Evolutionary conservation across 805 yeast species (phyloP), one percentile per base, ranked within the genome.

Genomic region (Candida tallmaniae): DNA sequence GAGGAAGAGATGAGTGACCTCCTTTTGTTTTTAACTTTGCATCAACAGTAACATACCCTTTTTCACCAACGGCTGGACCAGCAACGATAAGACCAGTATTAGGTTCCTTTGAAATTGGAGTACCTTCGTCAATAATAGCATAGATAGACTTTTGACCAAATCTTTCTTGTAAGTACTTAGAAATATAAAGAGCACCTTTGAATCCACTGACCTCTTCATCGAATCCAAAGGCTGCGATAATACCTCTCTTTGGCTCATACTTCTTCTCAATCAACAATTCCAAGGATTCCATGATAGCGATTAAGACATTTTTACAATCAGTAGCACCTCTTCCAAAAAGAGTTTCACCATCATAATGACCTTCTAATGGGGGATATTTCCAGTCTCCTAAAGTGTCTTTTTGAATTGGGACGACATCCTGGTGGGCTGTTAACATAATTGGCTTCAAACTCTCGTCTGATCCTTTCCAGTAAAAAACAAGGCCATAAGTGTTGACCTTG

Each of bases 1-100:
- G 90, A 6, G 94, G 93, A n/a, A 71, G 54, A 6, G 89, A 80
- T 1, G 90, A 77, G 51, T 83, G 94, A 6, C 94, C 94, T 24
- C 94, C 94, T 10, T 77, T 75, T 14, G 83, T 78, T 16, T 60
- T 58, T 26, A 83, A 57, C 3, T 65, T 64, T 27, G 81, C 62
- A 19, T 50, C 41, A 3, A 71, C 46, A 44, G 70, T 58, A 3
- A 80, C 74, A 39, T 76, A 62, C 22, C 69, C 68, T 31, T 69
- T 60, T 23, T 73, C 83, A 13, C 73, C 59, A 2, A 62, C 54
- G 6, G 55, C 78, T 59, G 48, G 68, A 45, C 34, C 59, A 52
- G 52, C 95, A 78, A 71, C 61, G 23, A 49, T 51, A 50, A 80
- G 83, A 13, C 76, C 77, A 10, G 80, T 73, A 5, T 5, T 3